Evolutionary conservation across 352 stramenopile species (phyloP).

Genomic region (Phytophthora macrochlamydospora): DNA sequence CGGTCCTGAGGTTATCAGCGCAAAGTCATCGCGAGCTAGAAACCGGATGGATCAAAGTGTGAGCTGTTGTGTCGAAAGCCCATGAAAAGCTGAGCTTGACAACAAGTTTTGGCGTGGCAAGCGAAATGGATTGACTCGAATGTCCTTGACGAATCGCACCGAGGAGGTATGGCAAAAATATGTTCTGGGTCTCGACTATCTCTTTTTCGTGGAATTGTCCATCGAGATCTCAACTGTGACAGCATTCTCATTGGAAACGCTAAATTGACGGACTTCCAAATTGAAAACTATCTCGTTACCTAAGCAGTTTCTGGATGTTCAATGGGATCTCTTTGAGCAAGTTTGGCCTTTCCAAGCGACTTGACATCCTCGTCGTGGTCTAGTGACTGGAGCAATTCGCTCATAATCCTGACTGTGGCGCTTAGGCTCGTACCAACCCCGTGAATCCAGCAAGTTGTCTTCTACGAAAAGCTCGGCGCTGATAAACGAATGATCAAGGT

Average conservation of each 20-base stretch:
- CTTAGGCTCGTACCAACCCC: too few species aligned
- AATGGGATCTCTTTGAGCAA: not conserved
- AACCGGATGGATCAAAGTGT: too few species aligned
- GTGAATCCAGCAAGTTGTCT: not conserved
- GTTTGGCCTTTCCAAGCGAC: not conserved
- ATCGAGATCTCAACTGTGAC: not conserved
- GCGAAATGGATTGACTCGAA: constrained; percentile 11
- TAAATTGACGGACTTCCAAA: not conserved
- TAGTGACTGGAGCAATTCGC: not conserved
- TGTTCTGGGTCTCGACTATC: not conserved
- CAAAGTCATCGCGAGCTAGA: too few species aligned
- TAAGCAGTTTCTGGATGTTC: not conserved
- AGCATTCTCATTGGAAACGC: not conserved
- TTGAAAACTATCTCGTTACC: too few species aligned
- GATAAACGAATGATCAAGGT: not conserved
- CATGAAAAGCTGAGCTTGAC: too few species aligned
- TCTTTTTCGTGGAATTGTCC: not conserved
- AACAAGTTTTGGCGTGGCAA: not conserved
- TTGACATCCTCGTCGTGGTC: not conserved
- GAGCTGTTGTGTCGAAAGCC: too few species aligned
- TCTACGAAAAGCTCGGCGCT: not conserved
- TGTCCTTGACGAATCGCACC: not conserved
- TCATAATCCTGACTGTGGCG: too few species aligned
- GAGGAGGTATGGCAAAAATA: not conserved
- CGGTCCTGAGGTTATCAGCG: too few species aligned